Evolutionary conservation across 176 grass and related monocot species (phyloP), one percentile per base, ranked within the genome.

Genomic region (Oryza rufipogon): DNA sequence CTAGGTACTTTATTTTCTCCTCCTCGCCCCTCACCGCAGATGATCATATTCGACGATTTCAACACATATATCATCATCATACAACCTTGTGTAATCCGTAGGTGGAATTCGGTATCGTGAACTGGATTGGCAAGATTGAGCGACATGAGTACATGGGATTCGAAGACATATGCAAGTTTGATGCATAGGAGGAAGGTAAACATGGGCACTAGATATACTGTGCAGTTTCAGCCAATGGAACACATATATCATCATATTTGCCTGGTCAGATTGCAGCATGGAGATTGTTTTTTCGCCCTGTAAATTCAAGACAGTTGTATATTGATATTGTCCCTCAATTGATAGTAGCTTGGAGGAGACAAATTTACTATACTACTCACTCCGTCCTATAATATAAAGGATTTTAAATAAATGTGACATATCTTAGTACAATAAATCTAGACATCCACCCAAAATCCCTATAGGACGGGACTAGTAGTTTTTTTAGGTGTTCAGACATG

Each of bases 111-210:
- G 94, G 94, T 82, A 83, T 93, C 49, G 80, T 81, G 5, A 89
- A 89, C 68, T 81, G 85, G 44, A 85, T 91, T 26, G 42, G 71
- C 19, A 91, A 80, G 76, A 91, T 96, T 6, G 8, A 68, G 42
- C 54, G 33, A 39, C 84, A 83, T 2, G 81, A 91, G 69, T 93
- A 96, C 94, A 93, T 96, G 89, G 94, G 94, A 22, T 89, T 96
- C 42, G 86, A 87, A 10, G 82, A 91, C 69, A 70, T 96, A 15
- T 93, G 94, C 56, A 82, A 58, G 28, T 79, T 90, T 64, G 56
- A 70, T 47, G 60, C 25, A 0, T 84, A 88, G 54, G 68, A 72
- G 32, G 14, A 6, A n/a, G 60, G 42, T 4, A 2, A 32, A 30
- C 77, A 19, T 13, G 54, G 5, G 23, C 26, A 56, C 5, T 38